Base-by-base conservation (phyloP, 441 rosid genomes). In the Hura crepitans region DNA sequence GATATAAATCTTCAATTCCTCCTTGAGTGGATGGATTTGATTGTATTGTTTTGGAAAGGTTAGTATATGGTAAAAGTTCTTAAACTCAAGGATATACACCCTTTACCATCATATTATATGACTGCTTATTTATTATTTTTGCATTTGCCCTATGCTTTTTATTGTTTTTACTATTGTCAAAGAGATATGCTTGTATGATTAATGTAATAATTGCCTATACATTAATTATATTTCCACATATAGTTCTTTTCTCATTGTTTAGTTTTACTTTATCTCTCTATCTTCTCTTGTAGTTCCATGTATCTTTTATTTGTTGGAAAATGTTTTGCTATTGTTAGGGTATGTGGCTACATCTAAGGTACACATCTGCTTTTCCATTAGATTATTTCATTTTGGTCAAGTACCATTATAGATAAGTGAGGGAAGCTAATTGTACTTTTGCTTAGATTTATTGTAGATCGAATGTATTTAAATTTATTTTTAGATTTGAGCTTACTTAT, bases 1-100 rank as follows among this genome's bases (percentile, higher is more conserved):
- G 17, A 27, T 49, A 27, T 64, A 79, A 25, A 80, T 69, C 67
- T 56, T 67, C 49, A n/a, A 39, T 71, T 64, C 70, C 46, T 6
- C 62, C 62, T 31, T 35, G 54, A 62, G 66, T 49, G 68, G 63
- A 67, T 60, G 70, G 74, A 45, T 65, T 56, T 56, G 63, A 72
- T 56, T 35, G 30, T 55, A 42, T 30, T 23, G 20, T 37, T 64
- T 55, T 31, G 25, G 45, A 45, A 64, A 65, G 72, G 75, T 51
- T 54, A 51, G 77, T 65, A 51, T 66, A 39, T 25, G 43, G 59
- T 30, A 39, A 4, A 59, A 54, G 50, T 25, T 49, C 71, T 74
- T 27, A 17, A 49, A 1, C 25, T 37, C 11, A 18, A 68, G 28
- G 53, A 62, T 70, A 50, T 62, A 66, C 61, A 50, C 43, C 25